phyloP scores from a whole-genome alignment of 176 grass and related monocot species.

The Thalia dealbata region DNA sequence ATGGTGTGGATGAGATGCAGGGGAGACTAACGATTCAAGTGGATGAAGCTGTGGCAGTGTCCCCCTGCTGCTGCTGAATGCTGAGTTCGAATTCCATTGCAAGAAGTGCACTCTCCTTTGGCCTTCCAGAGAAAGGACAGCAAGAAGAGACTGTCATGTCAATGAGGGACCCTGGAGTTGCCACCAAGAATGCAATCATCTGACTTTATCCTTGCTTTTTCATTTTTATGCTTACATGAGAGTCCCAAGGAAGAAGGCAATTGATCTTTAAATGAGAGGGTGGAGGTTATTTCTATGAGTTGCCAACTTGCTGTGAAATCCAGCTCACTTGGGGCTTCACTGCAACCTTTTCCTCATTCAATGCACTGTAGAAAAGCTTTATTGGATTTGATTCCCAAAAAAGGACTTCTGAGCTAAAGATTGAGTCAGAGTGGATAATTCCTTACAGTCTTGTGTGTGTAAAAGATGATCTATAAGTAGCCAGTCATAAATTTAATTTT shows the following conservation, averaged over 20 bases:
- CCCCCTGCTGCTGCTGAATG: background rate
- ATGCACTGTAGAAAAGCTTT: background rate
- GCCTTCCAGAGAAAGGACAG: background rate
- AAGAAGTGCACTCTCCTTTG: background rate
- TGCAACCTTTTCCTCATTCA: background rate
- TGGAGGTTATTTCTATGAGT: no score
- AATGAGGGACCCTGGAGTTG: background rate
- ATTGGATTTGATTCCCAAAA: background rate
- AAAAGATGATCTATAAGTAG: no score
- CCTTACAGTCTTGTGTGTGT: no score
- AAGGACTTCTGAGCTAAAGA: background rate
- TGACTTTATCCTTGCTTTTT: background rate
- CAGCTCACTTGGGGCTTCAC: no score
- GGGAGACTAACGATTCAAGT: background rate
- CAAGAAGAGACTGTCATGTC: background rate
- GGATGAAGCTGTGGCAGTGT: background rate
- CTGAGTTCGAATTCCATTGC: background rate
- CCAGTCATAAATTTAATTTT: background rate
- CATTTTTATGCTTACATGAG: background rate
- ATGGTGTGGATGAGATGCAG: background rate
- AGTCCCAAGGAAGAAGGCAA: no score
- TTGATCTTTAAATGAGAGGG: no score
- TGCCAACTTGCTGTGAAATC: no score
- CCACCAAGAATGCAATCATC: no score
- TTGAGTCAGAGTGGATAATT: background rate